These are phyloP conservation scores for Boletus tomentosulus DNA, from an alignment of 768 basidiomycete species.

Conservation along the genomic window DNA sequence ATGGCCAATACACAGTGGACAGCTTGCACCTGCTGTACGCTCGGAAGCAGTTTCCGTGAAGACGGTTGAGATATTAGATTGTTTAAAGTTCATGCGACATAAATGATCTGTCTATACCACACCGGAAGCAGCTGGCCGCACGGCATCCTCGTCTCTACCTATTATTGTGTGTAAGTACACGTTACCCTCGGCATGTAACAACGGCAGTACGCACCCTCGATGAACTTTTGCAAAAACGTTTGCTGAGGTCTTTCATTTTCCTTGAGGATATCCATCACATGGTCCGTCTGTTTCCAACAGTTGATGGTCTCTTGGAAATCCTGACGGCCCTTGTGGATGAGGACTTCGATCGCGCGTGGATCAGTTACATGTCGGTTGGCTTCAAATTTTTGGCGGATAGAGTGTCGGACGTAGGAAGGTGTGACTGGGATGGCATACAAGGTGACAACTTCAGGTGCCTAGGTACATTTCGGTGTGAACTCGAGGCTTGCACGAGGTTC, in stretches of 20 bases:
- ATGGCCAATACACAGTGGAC: background rate
- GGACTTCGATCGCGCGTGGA: conserved; percentile 75
- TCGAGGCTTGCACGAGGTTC: background rate
- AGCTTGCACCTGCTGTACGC: background rate
- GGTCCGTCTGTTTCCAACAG: conserved; percentile 86
- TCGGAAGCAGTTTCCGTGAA: background rate
- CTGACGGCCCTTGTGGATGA: conserved; percentile 78
- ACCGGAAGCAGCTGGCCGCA: conserved; percentile 60
- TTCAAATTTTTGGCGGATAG: conserved; percentile 85
- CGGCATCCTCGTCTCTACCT: conserved; percentile 76
- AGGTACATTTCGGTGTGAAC: conserved; percentile 2
- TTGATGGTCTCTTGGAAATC: conserved; percentile 96
- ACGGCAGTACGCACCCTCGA: conserved; percentile 57
- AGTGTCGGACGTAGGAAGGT: conserved; percentile 70
- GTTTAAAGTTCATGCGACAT: conserved; percentile 1
- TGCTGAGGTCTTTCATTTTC: conserved; percentile 41
- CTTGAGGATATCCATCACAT: conserved; percentile 66
- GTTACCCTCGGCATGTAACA: background rate
- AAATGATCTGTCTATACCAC: background rate
- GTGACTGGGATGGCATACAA: conserved; percentile 82
- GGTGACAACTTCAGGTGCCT: conserved; percentile 89
- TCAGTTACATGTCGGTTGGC: conserved; percentile 80
- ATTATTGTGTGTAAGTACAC: background rate
- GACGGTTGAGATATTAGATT: conserved; percentile 3
- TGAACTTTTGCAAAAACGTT: conserved; percentile 81